Conservation (phyloP, 108 stramenopile species). For the Schizochytrium sp. region DNA sequence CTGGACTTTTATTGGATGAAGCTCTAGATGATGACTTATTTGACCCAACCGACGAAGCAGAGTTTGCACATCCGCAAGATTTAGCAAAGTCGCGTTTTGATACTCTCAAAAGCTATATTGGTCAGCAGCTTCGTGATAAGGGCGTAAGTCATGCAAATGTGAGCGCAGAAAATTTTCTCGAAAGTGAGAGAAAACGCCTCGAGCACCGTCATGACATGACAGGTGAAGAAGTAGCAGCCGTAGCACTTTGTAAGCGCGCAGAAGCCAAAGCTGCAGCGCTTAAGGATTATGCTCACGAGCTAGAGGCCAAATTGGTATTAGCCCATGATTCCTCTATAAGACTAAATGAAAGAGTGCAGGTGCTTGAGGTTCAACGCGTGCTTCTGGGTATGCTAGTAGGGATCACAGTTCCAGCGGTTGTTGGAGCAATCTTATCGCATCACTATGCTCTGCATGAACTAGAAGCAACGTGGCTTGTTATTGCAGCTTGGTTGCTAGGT, state of each 20-base stretch:
- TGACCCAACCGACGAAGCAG: background rate
- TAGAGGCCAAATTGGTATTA: conserved; percentile 1
- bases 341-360: conserved; percentile 24
- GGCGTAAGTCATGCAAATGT: conserved; percentile 31
- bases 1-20: background rate
- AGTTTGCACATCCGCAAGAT: background rate
- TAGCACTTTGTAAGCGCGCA: conserved; percentile 30
- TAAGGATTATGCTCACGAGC: conserved; percentile 24
- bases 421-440: conserved; percentile 10
- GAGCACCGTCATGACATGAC: background rate
- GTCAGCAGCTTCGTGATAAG: conserved; percentile 20
- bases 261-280: conserved; percentile 22
- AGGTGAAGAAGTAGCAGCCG: conserved; percentile 15
- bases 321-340: background rate
- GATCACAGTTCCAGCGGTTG: background rate
- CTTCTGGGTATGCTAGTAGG: conserved; percentile 44
- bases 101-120: background rate
- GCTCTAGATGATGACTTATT: background rate
- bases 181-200: background rate
- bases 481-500: background rate
- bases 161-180: background rate
- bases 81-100: background rate
- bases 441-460: conserved; percentile 1
- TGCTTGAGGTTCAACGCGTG: conserved; percentile 43
- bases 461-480: background rate